Percentiles rank a stretch among this genome's conserved stretches.
These are phyloP conservation scores for Carex parvula DNA, from an alignment of 176 grass and related monocot genomes.

Conservation along the genomic window DNA sequence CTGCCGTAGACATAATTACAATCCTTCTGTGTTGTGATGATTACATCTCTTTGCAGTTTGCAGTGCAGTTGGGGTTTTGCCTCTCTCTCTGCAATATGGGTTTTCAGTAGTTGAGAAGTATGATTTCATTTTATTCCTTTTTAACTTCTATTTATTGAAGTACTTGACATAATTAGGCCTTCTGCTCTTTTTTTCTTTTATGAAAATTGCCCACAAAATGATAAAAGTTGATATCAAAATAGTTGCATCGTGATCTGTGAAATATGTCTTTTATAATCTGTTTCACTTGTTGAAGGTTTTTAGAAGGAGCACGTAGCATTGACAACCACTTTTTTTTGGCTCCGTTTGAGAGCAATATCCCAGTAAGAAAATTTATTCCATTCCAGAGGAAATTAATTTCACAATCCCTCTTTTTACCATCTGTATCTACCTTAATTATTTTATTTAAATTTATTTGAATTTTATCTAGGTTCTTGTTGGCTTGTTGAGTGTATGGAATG, in stretches of 20 bases:
- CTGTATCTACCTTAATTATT: neutral
- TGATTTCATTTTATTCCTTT: constrained; percentile 27
- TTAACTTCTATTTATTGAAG: constrained; percentile 7
- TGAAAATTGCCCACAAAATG: neutral
- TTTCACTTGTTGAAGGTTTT: constrained; percentile 65
- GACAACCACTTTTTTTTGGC: constrained; percentile 69
- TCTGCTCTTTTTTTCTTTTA: neutral
- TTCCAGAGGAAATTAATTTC: constrained; percentile 15
- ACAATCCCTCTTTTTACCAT: constrained; percentile 5
- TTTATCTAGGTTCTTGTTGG: constrained; percentile 83
- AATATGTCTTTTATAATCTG: constrained; percentile 14
- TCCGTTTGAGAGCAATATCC: constrained; percentile 89
- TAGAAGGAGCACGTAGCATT: constrained; percentile 86
- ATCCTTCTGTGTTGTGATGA: neutral
- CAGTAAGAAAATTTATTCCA: constrained; percentile 52
- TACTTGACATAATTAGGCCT: neutral
- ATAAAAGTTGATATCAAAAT: constrained; percentile 10
- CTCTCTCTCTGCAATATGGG: constrained; percentile 94
- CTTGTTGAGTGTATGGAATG: constrained; percentile 98
- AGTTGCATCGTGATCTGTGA: constrained; percentile 21
- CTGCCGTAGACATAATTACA: neutral
- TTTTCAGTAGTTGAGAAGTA: constrained; percentile 94
- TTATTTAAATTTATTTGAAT: constrained; percentile 20
- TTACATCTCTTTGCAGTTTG: constrained; percentile 59
- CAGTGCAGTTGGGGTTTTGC: constrained; percentile 95